These are phyloP conservation scores for Oenanthe sinensis DNA, from an alignment of 129 eudicot species.

Conservation along the genomic window DNA sequence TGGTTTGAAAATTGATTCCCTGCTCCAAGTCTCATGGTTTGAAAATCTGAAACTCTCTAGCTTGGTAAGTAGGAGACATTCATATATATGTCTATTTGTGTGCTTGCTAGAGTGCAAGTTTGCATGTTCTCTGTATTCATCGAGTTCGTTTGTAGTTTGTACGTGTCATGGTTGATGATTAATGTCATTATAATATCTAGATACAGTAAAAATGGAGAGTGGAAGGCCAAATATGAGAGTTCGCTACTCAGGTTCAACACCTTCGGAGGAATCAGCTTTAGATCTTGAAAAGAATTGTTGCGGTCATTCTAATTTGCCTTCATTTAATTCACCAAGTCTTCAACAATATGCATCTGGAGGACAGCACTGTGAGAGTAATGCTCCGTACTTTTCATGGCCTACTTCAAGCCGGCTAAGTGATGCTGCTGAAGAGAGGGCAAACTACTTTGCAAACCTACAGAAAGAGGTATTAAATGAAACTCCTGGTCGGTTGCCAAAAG, in stretches of 20 bases:
- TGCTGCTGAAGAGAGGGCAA: slow-evolving; percentile 88
- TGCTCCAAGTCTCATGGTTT: neutral
- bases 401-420: slow-evolving; percentile 70
- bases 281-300: slow-evolving; percentile 68
- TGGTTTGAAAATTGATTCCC: neutral
- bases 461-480: slow-evolving; percentile 85
- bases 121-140: neutral
- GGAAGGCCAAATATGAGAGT: slow-evolving; percentile 34
- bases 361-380: slow-evolving; percentile 76
- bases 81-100: neutral
- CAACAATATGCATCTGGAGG: slow-evolving; percentile 79
- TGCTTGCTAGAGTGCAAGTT: too few species aligned
- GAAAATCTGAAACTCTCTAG: neutral
- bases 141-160: neutral
- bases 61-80: neutral
- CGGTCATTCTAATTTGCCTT: slow-evolving; percentile 43
- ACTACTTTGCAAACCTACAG: slow-evolving; percentile 78
- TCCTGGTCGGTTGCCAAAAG: slow-evolving; percentile 74
- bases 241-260: slow-evolving; percentile 69
- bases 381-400: slow-evolving; percentile 94
- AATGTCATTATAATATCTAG: neutral
- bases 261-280: slow-evolving; percentile 82
- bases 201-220: slow-evolving; percentile 40
- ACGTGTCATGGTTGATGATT: neutral
- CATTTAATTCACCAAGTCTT: slow-evolving; percentile 52